A percentile compares a stretch with the other conserved stretches of the same genome.
These are phyloP conservation scores for Diaporthe humulicola DNA, from an alignment of 2,329 filamentous ascomycete species.

Conservation along the genomic window DNA sequence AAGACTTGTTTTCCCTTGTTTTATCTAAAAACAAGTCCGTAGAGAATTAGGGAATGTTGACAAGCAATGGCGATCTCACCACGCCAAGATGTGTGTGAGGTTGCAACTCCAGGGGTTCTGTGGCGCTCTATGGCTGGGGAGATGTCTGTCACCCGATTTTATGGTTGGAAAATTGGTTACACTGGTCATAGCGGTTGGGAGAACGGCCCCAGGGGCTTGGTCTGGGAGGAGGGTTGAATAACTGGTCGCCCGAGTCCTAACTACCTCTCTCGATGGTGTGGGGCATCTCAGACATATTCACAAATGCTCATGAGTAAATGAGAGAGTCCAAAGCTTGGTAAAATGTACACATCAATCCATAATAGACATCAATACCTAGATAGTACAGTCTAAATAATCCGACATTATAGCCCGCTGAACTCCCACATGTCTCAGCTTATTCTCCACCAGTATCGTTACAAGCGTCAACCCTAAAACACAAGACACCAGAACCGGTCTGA, in stretches of 20 bases:
- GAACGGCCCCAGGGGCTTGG: too few relatives aligned
- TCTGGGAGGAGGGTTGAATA: neutral
- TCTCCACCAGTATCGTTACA: conserved; percentile 2
- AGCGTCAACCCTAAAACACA: neutral
- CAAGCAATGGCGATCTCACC: neutral
- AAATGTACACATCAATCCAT: neutral
- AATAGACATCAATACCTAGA: neutral
- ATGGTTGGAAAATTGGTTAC: too few relatives aligned
- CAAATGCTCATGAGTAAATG: neutral
- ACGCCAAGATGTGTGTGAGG: neutral
- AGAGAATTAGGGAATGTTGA: neutral
- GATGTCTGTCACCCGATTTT: neutral
- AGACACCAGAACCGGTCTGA: neutral
- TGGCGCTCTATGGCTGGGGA: neutral
- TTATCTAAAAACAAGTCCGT: rapidly evolving
- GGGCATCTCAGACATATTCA: neutral
- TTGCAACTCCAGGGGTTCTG: neutral
- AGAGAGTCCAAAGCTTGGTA: neutral
- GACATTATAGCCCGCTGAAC: neutral
- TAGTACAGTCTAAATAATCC: neutral
- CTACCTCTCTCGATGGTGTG: neutral
- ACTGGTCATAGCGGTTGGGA: too few relatives aligned
- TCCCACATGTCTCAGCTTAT: neutral
- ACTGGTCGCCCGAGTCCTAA: neutral
- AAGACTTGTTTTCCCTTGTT: conserved; percentile 40